Base-by-base conservation (phyloP, 768 basidiomycete species). In the Megacollybia marginata region DNA sequence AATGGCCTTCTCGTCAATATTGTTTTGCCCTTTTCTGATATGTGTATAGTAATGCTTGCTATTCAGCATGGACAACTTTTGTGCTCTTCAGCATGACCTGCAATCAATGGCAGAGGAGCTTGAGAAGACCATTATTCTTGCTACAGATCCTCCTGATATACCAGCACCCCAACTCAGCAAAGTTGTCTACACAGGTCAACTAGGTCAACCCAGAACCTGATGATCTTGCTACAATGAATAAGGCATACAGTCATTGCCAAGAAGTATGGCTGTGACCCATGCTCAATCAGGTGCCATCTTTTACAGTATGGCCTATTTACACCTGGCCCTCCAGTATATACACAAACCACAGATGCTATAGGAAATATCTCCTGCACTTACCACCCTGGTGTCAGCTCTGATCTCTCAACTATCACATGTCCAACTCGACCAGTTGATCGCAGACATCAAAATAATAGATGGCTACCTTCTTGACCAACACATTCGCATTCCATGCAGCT, bases 271-370 rank as follows among this genome's bases (percentile, higher is more conserved):
- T 48, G 46, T 38, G 33, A 19, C 38, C 34, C 54, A 6, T 51
- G 55, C 1, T 57, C 57, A 31, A 52, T 62, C 4, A 50, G 53
- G 0, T 52, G 56, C 5, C 50, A 46, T 4, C 52, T 54, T 2
- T 31, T 62, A 2, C 52, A 59, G 4, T 28, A 31, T 9, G 53
- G 55, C 1, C 48, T 62, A 6, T 57, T 42, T 5, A 15, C 52
- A 13, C 54, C 59, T 18, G 49, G 45, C 1, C 20, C 48, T 0
- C 57, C 59, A 13, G 55, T 55, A 0, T 54, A 35, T 12, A 16
- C 9, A 13, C 12, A 35, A 12, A 5, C 44, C 2, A n/a, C 5
- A 5, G 23, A 49, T 9, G 23, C 18, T 1, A 32, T 46, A 18
- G 55, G 54, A 7, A 16, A 16, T 1, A 40, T 23, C n/a, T 9